These are phyloP conservation scores for Thalassiosira profunda DNA, from an alignment of 108 stramenopile species.

Conservation along the genomic window DNA sequence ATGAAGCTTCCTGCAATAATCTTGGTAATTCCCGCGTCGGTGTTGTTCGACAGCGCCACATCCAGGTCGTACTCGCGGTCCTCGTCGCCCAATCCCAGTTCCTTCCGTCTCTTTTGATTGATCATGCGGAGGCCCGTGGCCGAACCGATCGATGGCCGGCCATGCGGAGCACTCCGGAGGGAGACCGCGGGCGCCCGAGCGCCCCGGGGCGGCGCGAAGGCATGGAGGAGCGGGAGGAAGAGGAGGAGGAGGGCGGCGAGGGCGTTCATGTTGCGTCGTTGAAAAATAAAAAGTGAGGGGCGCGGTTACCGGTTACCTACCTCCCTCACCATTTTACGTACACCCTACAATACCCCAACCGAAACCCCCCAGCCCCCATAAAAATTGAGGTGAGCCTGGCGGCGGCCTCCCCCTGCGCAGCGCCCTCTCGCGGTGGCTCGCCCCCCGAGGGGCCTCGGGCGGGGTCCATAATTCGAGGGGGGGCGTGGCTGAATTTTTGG, in stretches of 20 bases:
- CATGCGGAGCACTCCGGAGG: background rate
- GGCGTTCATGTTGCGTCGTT: background rate
- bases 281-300: background rate
- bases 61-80: slow-evolving; percentile 91
- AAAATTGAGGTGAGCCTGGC: too few species aligned
- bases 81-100: slow-evolving; percentile 84
- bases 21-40: slow-evolving; percentile 87
- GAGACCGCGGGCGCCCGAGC: too few species aligned
- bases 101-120: slow-evolving; percentile 54
- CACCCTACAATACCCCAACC: too few species aligned
- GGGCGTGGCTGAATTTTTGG: too few species aligned
- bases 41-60: slow-evolving; percentile 71
- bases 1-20: slow-evolving; percentile 90
- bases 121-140: slow-evolving; percentile 21
- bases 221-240: background rate
- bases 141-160: background rate
- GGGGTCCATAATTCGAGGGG: too few species aligned
- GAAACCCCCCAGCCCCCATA: too few species aligned
- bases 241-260: slow-evolving; percentile 7
- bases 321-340: too few species aligned
- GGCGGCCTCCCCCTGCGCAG: too few species aligned
- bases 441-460: too few species aligned
- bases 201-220: slow-evolving; percentile 17
- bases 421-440: too few species aligned
- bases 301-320: background rate